A percentile compares a stretch with the other conserved stretches of the same genome.
phyloP scores from a whole-genome alignment of 345 rosid species.

The Trapa bicornis region DNA sequence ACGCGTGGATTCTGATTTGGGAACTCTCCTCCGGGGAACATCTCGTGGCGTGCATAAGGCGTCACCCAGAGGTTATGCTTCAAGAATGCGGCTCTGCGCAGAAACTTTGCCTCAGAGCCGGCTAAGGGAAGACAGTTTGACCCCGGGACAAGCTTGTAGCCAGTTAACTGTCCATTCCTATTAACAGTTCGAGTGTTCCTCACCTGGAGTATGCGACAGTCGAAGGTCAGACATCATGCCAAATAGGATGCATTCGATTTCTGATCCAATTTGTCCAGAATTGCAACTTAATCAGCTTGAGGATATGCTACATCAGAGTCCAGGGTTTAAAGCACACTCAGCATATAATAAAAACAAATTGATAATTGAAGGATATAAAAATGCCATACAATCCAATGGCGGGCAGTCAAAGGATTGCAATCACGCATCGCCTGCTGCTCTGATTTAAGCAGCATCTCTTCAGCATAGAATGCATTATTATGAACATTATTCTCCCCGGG shows the following conservation, averaged over 20 bases:
- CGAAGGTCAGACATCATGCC: no score
- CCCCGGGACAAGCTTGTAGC: conserved; percentile 80
- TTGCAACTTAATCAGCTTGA: no score
- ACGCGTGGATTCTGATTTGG: conserved; percentile 89
- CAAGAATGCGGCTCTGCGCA: conserved; percentile 78
- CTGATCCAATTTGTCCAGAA: no score
- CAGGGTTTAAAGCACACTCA: no score
- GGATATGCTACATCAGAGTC: no score
- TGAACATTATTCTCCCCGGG: conserved; percentile 77
- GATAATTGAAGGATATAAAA: conserved; percentile 3
- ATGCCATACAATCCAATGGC: conserved; percentile 82
- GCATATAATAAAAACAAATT: neutral
- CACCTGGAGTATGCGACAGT: conserved; percentile 29
- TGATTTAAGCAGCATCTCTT: conserved; percentile 59
- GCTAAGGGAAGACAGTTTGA: conserved; percentile 84
- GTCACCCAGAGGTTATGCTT: conserved; percentile 90
- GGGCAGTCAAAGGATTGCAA: conserved; percentile 65
- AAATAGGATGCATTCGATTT: no score
- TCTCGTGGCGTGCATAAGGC: conserved; percentile 47
- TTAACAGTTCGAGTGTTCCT: conserved; percentile 83
- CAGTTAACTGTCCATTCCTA: conserved; percentile 78
- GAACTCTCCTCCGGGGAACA: conserved; percentile 86
- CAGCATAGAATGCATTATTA: conserved; percentile 80
- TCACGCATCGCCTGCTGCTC: conserved; percentile 78
- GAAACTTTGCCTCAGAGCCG: conserved; percentile 70